A percentile compares a stretch with the other conserved stretches of the same genome.
These are phyloP conservation scores for Carnegiea gigantea DNA, from an alignment of 179 eudicot genomes.

Conservation along the genomic window DNA sequence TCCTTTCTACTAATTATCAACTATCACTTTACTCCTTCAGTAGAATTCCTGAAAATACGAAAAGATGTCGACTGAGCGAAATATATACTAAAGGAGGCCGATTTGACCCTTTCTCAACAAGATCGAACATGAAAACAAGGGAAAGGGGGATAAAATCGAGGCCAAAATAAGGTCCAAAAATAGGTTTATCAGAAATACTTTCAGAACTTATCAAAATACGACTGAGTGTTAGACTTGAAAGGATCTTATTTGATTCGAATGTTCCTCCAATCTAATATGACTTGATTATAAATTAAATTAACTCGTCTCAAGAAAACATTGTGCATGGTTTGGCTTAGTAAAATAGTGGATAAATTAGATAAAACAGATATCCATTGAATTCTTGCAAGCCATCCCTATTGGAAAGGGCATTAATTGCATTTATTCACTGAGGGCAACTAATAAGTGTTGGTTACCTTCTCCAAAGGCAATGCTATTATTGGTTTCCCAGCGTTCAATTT, in stretches of 20 bases:
- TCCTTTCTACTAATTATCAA: no score
- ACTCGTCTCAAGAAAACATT: neutral
- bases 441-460: neutral
- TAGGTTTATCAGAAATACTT: no score
- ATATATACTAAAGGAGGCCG: no score
- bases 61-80: no score
- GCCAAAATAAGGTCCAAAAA: no score
- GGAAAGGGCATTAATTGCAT: neutral
- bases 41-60: no score
- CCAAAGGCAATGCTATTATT: neutral
- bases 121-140: no score
- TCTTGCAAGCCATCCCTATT: neutral
- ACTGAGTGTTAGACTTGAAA: no score
- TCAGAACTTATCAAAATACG: no score
- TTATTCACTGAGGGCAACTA: neutral
- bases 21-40: no score
- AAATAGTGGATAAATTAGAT: neutral
- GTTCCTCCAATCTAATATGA: neutral
- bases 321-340: neutral
- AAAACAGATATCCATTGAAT: neutral
- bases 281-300: neutral
- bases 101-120: no score
- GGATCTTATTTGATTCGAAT: neutral
- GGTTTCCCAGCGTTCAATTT: neutral
- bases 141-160: no score